These are phyloP conservation scores for Endocalyx cinctus DNA, from an alignment of 2,329 filamentous ascomycete genomes.

Conservation along the genomic window DNA sequence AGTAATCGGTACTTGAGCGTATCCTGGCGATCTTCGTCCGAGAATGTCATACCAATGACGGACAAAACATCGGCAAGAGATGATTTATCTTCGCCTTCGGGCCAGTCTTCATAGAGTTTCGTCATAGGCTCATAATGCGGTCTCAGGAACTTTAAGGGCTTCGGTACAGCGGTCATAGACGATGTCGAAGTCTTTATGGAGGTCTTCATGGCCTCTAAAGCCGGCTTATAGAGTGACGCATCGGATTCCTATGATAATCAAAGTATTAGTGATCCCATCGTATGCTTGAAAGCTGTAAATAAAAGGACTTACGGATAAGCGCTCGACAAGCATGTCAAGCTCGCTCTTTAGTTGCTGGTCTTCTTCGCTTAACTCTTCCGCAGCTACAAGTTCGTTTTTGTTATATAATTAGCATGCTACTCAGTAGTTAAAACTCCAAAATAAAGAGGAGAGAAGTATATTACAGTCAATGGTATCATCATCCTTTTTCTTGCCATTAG, in stretches of 20 bases:
- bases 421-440: too few relatives aligned
- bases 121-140: conserved; percentile 91
- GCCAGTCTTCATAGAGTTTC: conserved; percentile 86
- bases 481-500: conserved; percentile 75
- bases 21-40: conserved; percentile 91
- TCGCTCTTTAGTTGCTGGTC: conserved; percentile 98
- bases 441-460: conserved; percentile 22
- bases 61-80: conserved; percentile 92
- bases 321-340: conserved; percentile 95
- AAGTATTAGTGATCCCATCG: neutral
- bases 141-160: conserved; percentile 95
- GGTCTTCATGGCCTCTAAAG: conserved; percentile 93
- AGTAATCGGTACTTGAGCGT: conserved; percentile 93
- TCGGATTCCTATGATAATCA: conserved; percentile 66
- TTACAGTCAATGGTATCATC: conserved; percentile 54
- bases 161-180: conserved; percentile 98
- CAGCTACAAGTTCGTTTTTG: conserved; percentile 27
- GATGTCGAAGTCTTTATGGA: conserved; percentile 99
- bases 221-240: conserved; percentile 80
- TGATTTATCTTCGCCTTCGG: conserved; percentile 77
- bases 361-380: conserved; percentile 94
- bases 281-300: too few relatives aligned
- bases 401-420: too few relatives aligned
- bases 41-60: conserved; percentile 98
- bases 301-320: conserved; percentile 70